Evolutionary conservation across 1,284 basidiomycete genomes (phyloP).

Genomic region (Heterobasidion parviporum): DNA sequence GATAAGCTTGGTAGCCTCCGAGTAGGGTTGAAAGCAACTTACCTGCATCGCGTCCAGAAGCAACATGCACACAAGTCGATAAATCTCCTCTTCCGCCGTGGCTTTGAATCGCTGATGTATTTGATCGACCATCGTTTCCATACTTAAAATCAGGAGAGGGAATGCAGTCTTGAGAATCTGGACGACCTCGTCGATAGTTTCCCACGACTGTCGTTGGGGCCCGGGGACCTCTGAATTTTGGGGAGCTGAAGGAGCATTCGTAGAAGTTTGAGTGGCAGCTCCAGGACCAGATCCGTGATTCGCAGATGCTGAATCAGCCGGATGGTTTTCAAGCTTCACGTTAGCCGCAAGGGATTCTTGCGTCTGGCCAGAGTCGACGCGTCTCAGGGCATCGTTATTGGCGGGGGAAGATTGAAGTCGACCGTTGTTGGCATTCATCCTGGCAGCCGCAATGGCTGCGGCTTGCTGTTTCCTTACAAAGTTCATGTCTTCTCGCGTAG

Average conservation of each 20-base stretch:
- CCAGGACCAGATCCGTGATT: neutral
- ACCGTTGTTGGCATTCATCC: neutral
- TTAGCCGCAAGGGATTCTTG: neutral
- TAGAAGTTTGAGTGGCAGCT: neutral
- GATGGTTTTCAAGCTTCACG: neutral
- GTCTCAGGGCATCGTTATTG: slow-evolving; percentile 6
- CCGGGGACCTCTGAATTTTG: slow-evolving; percentile 17
- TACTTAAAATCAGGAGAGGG: slow-evolving; percentile 88
- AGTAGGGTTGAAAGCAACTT: slow-evolving; percentile 9
- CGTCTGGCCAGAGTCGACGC: neutral
- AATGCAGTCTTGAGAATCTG: slow-evolving; percentile 95
- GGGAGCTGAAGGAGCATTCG: slow-evolving; percentile 11
- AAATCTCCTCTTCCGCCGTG: slow-evolving; percentile 89
- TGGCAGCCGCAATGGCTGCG: slow-evolving; percentile 2
- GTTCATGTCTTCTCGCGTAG: slow-evolving; percentile 84
- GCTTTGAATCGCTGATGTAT: slow-evolving; percentile 90
- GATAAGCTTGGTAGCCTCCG: neutral
- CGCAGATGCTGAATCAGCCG: neutral
- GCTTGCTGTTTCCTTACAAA: slow-evolving; percentile 36
- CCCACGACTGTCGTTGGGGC: slow-evolving; percentile 71
- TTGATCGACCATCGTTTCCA: slow-evolving; percentile 98
- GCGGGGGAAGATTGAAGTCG: neutral
- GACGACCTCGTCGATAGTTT: slow-evolving; percentile 91
- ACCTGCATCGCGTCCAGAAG: slow-evolving; percentile 69
- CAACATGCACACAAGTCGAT: slow-evolving; percentile 84